Evolutionary conservation across 768 basidiomycete genomes (phyloP).

Genomic region (Phylloporus sp.): DNA sequence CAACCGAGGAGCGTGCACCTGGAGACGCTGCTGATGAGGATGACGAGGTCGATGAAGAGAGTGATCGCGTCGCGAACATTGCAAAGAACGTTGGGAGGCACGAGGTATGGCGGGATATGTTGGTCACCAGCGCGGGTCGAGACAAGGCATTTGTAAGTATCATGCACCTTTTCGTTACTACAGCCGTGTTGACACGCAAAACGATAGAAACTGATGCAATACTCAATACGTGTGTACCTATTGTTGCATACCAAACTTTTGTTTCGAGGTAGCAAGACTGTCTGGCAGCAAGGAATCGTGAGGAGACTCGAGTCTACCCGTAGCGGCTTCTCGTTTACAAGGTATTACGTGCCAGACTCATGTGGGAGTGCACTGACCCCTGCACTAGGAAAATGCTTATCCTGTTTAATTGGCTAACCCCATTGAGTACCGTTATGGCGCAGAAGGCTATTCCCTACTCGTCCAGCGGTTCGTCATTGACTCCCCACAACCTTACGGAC

Average conservation of each 20-base stretch:
- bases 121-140: slow-evolving; percentile 72
- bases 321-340: slow-evolving; percentile 68
- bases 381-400: slow-evolving; percentile 67
- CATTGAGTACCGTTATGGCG: slow-evolving; percentile 65
- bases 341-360: slow-evolving; percentile 41
- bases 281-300: slow-evolving; percentile 55
- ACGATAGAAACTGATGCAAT: slow-evolving; percentile 80
- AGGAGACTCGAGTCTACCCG: slow-evolving; percentile 51
- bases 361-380: slow-evolving; percentile 2
- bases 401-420: slow-evolving; percentile 81
- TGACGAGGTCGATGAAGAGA: slow-evolving; percentile 48
- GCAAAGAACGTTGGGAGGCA: slow-evolving; percentile 50
- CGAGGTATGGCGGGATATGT: slow-evolving; percentile 78
- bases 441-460: slow-evolving; percentile 68
- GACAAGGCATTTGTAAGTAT: slow-evolving; percentile 80
- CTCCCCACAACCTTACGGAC: slow-evolving; percentile 19
- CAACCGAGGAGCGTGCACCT: slow-evolving; percentile 12
- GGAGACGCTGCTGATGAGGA: slow-evolving; percentile 27
- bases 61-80: slow-evolving; percentile 41
- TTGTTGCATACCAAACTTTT: slow-evolving; percentile 60
- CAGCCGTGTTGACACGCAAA: background rate
- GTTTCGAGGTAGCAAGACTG: slow-evolving; percentile 39
- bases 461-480: slow-evolving; percentile 27
- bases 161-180: background rate
- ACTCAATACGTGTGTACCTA: slow-evolving; percentile 71